Evolutionary conservation across 164 flowering plant genomes (phyloP).

Genomic region (Liquidambar formosana): DNA sequence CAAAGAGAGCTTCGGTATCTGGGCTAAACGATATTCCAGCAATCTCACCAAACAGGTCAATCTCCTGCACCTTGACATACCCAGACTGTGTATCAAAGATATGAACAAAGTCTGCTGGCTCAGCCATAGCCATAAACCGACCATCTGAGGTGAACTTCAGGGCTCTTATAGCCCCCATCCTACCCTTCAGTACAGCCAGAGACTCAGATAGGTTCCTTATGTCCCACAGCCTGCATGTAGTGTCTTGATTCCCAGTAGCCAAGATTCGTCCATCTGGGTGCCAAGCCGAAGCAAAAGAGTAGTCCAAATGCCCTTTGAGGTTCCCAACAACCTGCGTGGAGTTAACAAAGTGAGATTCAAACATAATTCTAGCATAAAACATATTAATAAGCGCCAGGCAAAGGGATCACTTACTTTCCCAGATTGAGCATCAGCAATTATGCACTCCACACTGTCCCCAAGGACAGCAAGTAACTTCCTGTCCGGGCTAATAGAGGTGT

Average conservation of each 20-base stretch:
- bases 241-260: conserved; percentile 96
- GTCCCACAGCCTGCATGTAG: conserved; percentile 94
- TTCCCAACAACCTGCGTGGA: conserved; percentile 41
- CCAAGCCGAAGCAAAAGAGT: conserved; percentile 95
- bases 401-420: conserved; percentile 55
- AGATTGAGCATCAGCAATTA: conserved; percentile 71
- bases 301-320: conserved; percentile 84
- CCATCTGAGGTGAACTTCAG: conserved; percentile 82
- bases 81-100: conserved; percentile 58
- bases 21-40: conserved; percentile 97
- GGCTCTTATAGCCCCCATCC: conserved; percentile 87
- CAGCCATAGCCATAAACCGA: conserved; percentile 87
- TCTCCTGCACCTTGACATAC: conserved; percentile 59
- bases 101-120: conserved; percentile 95
- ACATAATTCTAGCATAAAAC: not conserved
- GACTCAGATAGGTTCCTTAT: conserved; percentile 71
- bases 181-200: conserved; percentile 71
- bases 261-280: conserved; percentile 79
- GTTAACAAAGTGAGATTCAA: not conserved
- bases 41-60: conserved; percentile 92
- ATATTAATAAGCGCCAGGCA: not conserved
- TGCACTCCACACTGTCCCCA: conserved; percentile 79
- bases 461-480: conserved; percentile 81
- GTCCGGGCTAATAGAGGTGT: conserved; percentile 78
- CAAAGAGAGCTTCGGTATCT: conserved; percentile 78